Conservation (phyloP, 371 early-diverging fungal genomes). For the Mortierella sp. region DNA sequence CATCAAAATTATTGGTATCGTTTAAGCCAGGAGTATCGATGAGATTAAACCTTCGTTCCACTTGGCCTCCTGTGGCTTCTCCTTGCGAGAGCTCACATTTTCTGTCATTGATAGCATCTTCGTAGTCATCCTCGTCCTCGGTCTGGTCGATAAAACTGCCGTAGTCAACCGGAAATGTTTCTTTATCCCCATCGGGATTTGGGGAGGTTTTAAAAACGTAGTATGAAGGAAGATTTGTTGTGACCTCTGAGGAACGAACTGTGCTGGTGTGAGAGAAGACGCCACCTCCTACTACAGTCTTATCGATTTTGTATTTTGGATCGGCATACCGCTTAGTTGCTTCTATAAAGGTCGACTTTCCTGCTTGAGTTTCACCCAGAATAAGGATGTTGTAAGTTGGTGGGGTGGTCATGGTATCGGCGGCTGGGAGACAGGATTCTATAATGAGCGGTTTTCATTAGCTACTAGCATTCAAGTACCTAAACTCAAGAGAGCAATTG, state of each 20-base stretch:
- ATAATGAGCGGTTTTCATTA: no score
- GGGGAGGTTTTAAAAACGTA: background rate
- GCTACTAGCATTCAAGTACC: no score
- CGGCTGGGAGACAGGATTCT: no score
- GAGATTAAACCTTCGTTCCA: slow-evolving; percentile 9
- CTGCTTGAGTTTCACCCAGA: slow-evolving; percentile 30
- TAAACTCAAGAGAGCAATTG: no score
- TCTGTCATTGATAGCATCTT: slow-evolving; percentile 10
- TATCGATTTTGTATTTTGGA: slow-evolving; percentile 4
- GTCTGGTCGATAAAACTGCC: background rate
- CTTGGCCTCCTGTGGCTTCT: background rate
- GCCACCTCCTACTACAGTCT: slow-evolving; percentile 3
- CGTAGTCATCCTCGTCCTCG: background rate
- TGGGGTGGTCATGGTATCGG: no score
- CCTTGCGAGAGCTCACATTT: background rate
- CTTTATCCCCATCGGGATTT: background rate
- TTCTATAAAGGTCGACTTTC: slow-evolving; percentile 20
- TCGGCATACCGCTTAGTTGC: slow-evolving; percentile 10
- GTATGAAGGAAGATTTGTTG: background rate
- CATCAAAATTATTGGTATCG: slow-evolving; percentile 16
- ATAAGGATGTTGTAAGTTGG: slow-evolving; percentile 11
- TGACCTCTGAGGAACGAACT: background rate
- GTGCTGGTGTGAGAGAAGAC: background rate
- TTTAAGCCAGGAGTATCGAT: slow-evolving; percentile 26
- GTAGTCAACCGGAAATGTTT: background rate